Base-by-base conservation (phyloP, 305 asterid genomes). In the Fraxinus baroniana region DNA sequence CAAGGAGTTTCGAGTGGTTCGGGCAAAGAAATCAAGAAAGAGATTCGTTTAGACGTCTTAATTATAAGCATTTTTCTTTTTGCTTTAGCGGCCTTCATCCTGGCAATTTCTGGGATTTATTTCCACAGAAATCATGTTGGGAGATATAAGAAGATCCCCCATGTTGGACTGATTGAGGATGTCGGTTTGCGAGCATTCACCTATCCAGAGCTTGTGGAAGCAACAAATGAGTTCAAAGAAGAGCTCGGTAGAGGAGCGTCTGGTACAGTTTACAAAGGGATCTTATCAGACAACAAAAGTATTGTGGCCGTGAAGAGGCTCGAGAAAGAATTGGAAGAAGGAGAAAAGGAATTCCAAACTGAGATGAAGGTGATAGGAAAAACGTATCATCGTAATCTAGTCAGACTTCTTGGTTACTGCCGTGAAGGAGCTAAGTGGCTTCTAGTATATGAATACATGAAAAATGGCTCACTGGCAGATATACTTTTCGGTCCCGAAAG, bases 381-480 rank as follows among this genome's bases (percentile, higher is more conserved):
- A 78, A 89, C 89, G 4, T 80, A 89, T 74, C 89, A 87, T 18
- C 81, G 88, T 0, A 89, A 89, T 55, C 87, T 85, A 3, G 88
- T 87, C 35, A 81, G 83, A 1, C 80, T 89, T 1, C 86, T 89
- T 2, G 90, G 92, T 41, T 89, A 86, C 60, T 86, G 87, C 64
- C 15, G 81, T 3, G 87, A 89, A 0, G 89, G 90, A 17, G 36
- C 83, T 2, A 87, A 79, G 15, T 90, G 87, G 79, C 76, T 91
- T 6, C 55, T 91, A 71, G 89, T 89, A 74, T 83, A 87, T 0
- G 94, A 88, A 30, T 90, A 84, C 70, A 87, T 88, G 89, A 80
- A 74, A 85, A 85, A 81, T 60, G 88, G 89, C 49, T 88, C 89
- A 4, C 80, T 88, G 2, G 83, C 85, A 0, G 83, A 84, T 78